Evolutionary conservation across 352 stramenopile genomes (phyloP).

Genomic region (Phytopythium montanum): DNA sequence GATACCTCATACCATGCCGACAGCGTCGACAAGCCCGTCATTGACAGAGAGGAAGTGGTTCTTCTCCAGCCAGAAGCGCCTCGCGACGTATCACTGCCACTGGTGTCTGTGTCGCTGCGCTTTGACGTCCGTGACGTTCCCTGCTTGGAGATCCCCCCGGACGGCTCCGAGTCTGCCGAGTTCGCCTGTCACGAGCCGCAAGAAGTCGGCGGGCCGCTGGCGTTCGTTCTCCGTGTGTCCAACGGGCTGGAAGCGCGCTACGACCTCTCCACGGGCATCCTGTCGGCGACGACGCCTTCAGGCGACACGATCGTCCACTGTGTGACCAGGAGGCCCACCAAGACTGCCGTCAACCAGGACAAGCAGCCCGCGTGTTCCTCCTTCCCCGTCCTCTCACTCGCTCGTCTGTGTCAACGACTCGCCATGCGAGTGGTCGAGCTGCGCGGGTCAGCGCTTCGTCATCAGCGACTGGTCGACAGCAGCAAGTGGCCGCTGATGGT

Average conservation of each 20-base stretch:
- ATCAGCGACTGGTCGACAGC: slow-evolving; percentile 6
- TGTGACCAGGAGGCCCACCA: slow-evolving; percentile 9
- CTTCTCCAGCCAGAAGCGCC: neutral
- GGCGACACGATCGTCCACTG: slow-evolving; percentile 24
- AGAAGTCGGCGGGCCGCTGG: slow-evolving; percentile 34
- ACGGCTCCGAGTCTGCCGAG: slow-evolving; percentile 15
- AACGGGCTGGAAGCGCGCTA: slow-evolving; percentile 33
- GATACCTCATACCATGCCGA: neutral
- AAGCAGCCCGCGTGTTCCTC: slow-evolving; percentile 1
- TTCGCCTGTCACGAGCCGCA: slow-evolving; percentile 47
- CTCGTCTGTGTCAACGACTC: slow-evolving; percentile 54
- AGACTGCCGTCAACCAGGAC: neutral
- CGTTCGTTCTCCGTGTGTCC: slow-evolving; percentile 36
- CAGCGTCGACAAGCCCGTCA: neutral
- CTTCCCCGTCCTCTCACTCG: slow-evolving; percentile 10
- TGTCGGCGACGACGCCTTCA: slow-evolving; percentile 19
- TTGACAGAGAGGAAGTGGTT: neutral
- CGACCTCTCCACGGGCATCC: slow-evolving; percentile 19
- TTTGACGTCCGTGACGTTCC: slow-evolving; percentile 39
- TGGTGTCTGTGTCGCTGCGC: slow-evolving; percentile 38
- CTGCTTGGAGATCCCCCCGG: slow-evolving; percentile 29
- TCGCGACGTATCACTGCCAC: neutral
- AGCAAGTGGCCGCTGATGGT: slow-evolving; percentile 34
- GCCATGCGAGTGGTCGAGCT: slow-evolving; percentile 46
- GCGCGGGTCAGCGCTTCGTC: slow-evolving; percentile 33